These are phyloP conservation scores for Ceratopteris richardii DNA, from an alignment of 75 land plant genomes.

Conservation along the genomic window DNA sequence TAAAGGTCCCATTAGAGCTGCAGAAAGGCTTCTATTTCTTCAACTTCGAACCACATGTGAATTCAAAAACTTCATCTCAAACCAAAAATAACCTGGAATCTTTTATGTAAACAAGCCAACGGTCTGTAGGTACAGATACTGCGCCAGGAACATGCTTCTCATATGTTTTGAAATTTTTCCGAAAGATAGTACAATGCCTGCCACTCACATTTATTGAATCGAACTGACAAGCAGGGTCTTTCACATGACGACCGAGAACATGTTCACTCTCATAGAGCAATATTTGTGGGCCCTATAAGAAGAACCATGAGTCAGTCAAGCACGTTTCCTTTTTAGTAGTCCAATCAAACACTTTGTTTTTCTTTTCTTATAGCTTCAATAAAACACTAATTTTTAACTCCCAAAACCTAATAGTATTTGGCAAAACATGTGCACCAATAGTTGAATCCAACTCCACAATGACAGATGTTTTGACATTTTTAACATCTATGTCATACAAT, in stretches of 20 bases:
- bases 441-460: too few relatives aligned
- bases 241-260: conserved; percentile 61
- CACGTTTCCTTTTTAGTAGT: background rate
- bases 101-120: conserved; percentile 40
- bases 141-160: conserved; percentile 4
- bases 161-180: conserved; percentile 25
- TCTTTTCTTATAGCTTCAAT: too few relatives aligned
- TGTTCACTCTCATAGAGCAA: conserved; percentile 58
- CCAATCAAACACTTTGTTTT: too few relatives aligned
- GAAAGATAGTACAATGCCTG: conserved; percentile 63
- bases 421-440: too few relatives aligned
- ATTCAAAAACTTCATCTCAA: conserved; percentile 5
- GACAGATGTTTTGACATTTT: too few relatives aligned
- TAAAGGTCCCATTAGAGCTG: conserved; percentile 94
- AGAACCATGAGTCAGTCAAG: background rate
- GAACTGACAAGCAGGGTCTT: conserved; percentile 54
- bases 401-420: too few relatives aligned
- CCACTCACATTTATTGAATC: conserved; percentile 59
- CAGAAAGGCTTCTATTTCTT: conserved; percentile 2
- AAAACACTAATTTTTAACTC: too few relatives aligned
- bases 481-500: too few relatives aligned
- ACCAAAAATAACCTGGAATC: conserved; percentile 59
- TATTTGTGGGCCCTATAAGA: conserved; percentile 64
- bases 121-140: conserved; percentile 9
- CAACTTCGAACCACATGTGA: too few relatives aligned